Evolutionary conservation across 2,329 filamentous ascomycete genomes (phyloP).

Genomic region (Blastomyces parvus): DNA sequence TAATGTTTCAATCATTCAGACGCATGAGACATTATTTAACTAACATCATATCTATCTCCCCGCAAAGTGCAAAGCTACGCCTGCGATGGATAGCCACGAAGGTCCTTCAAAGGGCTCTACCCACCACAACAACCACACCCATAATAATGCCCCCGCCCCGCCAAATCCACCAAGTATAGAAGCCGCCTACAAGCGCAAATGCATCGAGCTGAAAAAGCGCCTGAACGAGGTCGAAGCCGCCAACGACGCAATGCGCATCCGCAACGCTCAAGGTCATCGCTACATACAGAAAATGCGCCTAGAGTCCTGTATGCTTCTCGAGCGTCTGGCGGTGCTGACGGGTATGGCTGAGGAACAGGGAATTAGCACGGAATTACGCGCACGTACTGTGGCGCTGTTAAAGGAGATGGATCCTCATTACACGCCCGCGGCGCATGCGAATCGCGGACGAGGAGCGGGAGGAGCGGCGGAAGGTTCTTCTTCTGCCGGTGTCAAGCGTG

Average conservation of each 20-base stretch:
- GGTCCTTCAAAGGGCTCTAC: slow-evolving; percentile 13
- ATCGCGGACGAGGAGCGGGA: slow-evolving; percentile 5
- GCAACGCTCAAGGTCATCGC: slow-evolving; percentile 69
- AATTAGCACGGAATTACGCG: slow-evolving; percentile 27
- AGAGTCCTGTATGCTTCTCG: slow-evolving; percentile 36
- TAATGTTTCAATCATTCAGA: neutral
- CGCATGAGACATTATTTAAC: neutral
- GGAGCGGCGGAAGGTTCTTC: slow-evolving; percentile 1
- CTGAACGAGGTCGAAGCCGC: slow-evolving; percentile 85
- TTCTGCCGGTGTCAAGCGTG: slow-evolving; percentile 7
- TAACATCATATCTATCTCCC: neutral
- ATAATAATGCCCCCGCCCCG: slow-evolving; percentile 16
- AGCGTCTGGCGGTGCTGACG: slow-evolving; percentile 33
- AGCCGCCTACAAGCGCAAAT: slow-evolving; percentile 92
- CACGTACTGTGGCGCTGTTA: slow-evolving; percentile 28
- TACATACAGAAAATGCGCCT: slow-evolving; percentile 87
- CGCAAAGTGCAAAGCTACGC: slow-evolving; percentile 19
- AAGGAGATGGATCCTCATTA: slow-evolving; percentile 18
- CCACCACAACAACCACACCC: slow-evolving; percentile 20
- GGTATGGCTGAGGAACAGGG: slow-evolving; percentile 30
- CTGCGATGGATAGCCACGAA: slow-evolving; percentile 5
- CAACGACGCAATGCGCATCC: slow-evolving; percentile 73
- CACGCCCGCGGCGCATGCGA: neutral
- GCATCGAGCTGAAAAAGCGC: slow-evolving; percentile 84
- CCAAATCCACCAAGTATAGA: slow-evolving; percentile 78